Percentiles rank a stretch among this genome's conserved stretches.
phyloP scores from a whole-genome alignment of 208 protist species.

The Angomonas ambiguus region DNA sequence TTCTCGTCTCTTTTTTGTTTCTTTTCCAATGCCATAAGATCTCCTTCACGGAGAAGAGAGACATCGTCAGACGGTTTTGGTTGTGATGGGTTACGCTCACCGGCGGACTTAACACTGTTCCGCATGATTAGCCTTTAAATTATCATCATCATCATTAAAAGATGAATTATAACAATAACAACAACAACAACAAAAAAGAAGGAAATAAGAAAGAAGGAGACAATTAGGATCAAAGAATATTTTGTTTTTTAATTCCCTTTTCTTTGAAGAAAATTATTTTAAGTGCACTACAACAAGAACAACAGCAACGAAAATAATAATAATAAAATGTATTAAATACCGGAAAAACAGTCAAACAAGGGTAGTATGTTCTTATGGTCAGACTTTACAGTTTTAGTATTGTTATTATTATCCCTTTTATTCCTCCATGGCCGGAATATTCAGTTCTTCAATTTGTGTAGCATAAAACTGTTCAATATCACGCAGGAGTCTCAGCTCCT shows the following conservation, averaged over 20 bases:
- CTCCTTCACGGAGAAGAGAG: too few species aligned
- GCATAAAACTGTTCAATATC: constrained; percentile 98
- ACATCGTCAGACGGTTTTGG: too few species aligned
- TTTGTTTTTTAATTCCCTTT: not conserved
- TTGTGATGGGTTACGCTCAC: too few species aligned
- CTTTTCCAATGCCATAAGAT: too few species aligned
- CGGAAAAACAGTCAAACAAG: not conserved
- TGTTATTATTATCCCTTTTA: not conserved
- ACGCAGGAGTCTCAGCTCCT: constrained; percentile 87
- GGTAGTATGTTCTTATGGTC: not conserved
- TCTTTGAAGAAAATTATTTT: not conserved
- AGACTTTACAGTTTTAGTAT: not conserved
- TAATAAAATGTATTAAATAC: constrained; percentile 1
- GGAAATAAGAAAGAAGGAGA: not conserved
- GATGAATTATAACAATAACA: not conserved
- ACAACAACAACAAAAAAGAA: not conserved
- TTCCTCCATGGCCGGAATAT: constrained; percentile 11
- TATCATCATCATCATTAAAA: too few species aligned
- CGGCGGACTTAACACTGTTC: too few species aligned
- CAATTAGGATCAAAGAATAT: not conserved
- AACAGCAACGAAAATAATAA: not conserved
- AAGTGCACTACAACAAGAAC: too few species aligned
- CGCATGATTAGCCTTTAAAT: too few species aligned
- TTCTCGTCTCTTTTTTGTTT: not conserved
- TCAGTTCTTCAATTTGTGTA: constrained; percentile 96